Conservation (phyloP, 768 basidiomycete species). For the Mycena maculata region DNA sequence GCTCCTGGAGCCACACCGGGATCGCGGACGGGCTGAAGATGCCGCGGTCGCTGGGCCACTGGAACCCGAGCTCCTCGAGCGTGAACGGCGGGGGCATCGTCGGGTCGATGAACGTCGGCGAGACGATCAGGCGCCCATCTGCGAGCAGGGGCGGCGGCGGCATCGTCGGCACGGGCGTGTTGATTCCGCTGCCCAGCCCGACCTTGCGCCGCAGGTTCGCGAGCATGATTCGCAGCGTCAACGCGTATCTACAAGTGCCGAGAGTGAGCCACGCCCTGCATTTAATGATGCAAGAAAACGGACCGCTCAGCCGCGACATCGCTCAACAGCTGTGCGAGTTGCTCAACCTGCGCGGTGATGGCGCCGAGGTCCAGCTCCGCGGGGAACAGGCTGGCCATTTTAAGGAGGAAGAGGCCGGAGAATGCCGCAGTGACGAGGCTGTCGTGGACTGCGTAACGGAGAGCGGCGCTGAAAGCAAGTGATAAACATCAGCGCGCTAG, state of each 20-base stretch:
- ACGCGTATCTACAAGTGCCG: conserved; percentile 75
- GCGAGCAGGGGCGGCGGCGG: conserved; percentile 59
- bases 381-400: conserved; percentile 95
- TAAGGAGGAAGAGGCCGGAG: conserved; percentile 90
- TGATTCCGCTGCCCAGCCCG: conserved; percentile 66
- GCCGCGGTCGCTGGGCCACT: conserved; percentile 72
- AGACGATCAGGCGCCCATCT: conserved; percentile 69
- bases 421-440: conserved; percentile 92
- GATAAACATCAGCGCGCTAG: conserved; percentile 8
- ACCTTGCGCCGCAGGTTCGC: conserved; percentile 91
- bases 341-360: conserved; percentile 88
- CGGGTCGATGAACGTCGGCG: conserved; percentile 67
- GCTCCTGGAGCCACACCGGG: conserved; percentile 93
- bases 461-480: conserved; percentile 70
- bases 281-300: conserved; percentile 25
- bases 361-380: conserved; percentile 80
- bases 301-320: conserved; percentile 94
- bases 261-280: background rate
- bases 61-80: conserved; percentile 87
- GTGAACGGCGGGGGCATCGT: conserved; percentile 74
- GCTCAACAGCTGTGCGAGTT: conserved; percentile 88
- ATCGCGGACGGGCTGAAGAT: conserved; percentile 84
- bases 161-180: conserved; percentile 60
- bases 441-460: conserved; percentile 93
- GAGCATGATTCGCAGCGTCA: conserved; percentile 93